Percentiles rank a stretch among this genome's conserved stretches.
Conservation (phyloP, 257 asterid species). For the Fraxinus quadrangulata region DNA sequence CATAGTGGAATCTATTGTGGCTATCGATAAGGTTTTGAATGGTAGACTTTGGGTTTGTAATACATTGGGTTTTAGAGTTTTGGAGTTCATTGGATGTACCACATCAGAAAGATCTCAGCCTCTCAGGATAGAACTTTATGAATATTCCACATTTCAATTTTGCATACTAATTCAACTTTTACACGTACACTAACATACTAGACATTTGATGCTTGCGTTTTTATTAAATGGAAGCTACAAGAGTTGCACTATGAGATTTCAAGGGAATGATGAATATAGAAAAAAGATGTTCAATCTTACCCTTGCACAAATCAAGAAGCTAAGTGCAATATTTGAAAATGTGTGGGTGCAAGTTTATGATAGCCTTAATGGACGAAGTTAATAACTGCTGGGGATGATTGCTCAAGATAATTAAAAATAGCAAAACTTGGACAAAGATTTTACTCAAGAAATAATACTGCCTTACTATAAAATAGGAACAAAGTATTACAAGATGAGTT, state of each 20-base stretch:
- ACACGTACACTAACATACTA: background rate
- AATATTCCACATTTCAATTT: background rate
- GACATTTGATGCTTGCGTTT: background rate
- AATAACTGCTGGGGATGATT: background rate
- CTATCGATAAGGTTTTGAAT: background rate
- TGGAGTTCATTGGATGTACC: background rate
- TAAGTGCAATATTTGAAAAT: background rate
- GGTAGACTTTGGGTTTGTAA: background rate
- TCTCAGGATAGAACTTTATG: background rate
- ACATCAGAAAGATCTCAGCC: background rate
- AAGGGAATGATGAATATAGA: background rate
- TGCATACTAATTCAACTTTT: background rate
- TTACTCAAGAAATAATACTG: too few relatives aligned
- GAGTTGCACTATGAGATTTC: background rate
- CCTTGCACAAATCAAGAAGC: background rate
- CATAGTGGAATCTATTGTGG: background rate
- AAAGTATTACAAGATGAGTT: too few relatives aligned
- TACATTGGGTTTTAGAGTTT: background rate
- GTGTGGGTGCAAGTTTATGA: background rate
- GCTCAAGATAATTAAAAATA: too few relatives aligned
- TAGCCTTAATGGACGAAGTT: background rate
- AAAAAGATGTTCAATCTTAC: background rate
- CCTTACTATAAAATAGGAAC: too few relatives aligned
- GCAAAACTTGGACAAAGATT: too few relatives aligned
- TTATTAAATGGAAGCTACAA: background rate